A percentile compares a stretch with the other conserved stretches of the same genome.
These are phyloP conservation scores for Cytospora schulzeri DNA, from an alignment of 2,329 filamentous ascomycete species.

Conservation along the genomic window DNA sequence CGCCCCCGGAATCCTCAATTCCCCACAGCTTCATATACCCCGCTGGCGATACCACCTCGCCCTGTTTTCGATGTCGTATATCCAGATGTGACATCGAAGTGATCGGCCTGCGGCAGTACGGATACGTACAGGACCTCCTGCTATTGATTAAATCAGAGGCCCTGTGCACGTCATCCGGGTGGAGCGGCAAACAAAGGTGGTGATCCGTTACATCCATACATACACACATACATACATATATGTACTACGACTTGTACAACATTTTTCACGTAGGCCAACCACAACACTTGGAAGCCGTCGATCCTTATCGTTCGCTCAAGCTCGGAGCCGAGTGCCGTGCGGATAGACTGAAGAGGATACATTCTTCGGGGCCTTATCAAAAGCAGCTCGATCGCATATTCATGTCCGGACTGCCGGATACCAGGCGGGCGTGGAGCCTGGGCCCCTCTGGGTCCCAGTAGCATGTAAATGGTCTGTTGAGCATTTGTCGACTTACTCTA, in stretches of 20 bases:
- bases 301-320: not conserved
- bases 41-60: not conserved
- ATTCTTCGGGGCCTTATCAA: not conserved
- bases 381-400: not conserved
- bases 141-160: not conserved
- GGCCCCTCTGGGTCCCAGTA: not conserved
- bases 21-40: not conserved
- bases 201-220: not conserved
- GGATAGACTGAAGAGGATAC: not conserved
- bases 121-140: not conserved
- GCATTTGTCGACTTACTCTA: not conserved
- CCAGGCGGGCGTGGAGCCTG: not conserved
- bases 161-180: constrained; percentile 15
- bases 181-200: constrained; percentile 3
- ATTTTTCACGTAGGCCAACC: not conserved
- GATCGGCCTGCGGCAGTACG: not conserved
- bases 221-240: too few species aligned
- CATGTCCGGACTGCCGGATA: too few species aligned
- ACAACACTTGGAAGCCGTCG: too few species aligned
- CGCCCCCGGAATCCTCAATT: constrained; percentile 12
- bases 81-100: not conserved
- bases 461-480: not conserved
- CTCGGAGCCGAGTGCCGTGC: not conserved
- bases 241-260: not conserved
- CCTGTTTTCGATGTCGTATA: not conserved